Evolutionary conservation across 805 yeast genomes (phyloP), one percentile per base, ranked within the genome.

Genomic region (Candida nemodendra): DNA sequence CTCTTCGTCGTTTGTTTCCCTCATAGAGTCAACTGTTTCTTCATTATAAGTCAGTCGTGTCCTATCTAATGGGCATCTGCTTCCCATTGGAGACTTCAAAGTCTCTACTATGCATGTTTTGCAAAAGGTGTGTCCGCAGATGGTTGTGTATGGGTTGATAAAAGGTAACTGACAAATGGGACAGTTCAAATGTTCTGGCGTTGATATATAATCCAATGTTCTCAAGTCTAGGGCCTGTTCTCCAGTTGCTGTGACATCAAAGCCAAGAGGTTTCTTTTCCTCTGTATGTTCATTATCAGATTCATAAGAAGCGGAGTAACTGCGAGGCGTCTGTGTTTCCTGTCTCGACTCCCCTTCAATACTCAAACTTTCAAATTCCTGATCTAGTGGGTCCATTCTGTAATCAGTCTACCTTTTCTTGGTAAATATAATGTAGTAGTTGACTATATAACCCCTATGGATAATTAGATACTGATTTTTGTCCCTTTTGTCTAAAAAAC

Each of bases 111-210:
- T 62, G 50, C 88, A 81, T 9, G 60, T 64, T 38, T 66, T 65
- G 56, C 89, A 81, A 48, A 81, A 81, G 0, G 84, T 78, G 52
- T 81, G 88, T 1, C 84, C 84, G 59, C 89, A 81, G 2, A 67
- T 56, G 1, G 88, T 82, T 5, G 81, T 74, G 44, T 71, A 64
- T 1, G 89, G 88, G 24, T 68, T 67, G 6, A 78, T 66, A 44
- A 81, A 74, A 4, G 84, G 84, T 27, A 72, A 71, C 42, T 76
- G 80, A 56, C 89, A 81, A n/a, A 81, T 76, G 3, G 88, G 86
- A 47, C 89, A 74, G 26, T 50, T 51, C 24, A 64, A 42, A 41
- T 64, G 67, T 16, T 62, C 65, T 2, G 57, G 44, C 4, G 51
- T 38, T 3, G 53, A 34, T 4, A 51, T 34, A 36, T 62, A 63